Percentiles rank a stretch among this genome's conserved stretches.
These are phyloP conservation scores for Lactifluus subvellereus DNA, from an alignment of 768 basidiomycete genomes.

Conservation along the genomic window DNA sequence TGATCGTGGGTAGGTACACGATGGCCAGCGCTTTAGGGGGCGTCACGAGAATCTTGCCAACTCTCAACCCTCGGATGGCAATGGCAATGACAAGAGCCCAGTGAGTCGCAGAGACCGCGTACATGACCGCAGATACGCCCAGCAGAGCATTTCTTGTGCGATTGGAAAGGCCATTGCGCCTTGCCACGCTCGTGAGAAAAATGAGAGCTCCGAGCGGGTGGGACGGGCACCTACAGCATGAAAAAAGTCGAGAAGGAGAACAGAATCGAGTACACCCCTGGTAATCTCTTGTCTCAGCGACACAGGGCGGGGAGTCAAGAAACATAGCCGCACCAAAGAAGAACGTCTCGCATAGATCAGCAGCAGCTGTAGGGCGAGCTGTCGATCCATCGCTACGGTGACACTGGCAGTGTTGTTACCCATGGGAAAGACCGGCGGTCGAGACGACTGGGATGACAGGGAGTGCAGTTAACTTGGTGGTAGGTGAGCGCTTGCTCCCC, in stretches of 20 bases:
- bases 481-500: no score
- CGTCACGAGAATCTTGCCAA: neutral
- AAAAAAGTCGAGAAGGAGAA: neutral
- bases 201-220: neutral
- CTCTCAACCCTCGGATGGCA: neutral
- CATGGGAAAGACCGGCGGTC: neutral
- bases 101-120: neutral
- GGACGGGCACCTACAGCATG: neutral
- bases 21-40: neutral
- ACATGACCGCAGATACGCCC: conserved; percentile 1
- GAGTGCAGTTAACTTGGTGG: no score
- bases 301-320: neutral
- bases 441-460: neutral
- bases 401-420: neutral
- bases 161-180: neutral
- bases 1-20: neutral
- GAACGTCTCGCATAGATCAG: neutral
- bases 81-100: neutral
- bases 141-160: neutral
- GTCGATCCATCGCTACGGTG: neutral
- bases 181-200: neutral
- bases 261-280: neutral
- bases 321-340: neutral
- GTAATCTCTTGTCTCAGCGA: neutral
- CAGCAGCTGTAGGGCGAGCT: neutral